These are phyloP conservation scores for Plasmodium gonderi DNA, from an alignment of 169 alveolate species.

Conservation along the genomic window DNA sequence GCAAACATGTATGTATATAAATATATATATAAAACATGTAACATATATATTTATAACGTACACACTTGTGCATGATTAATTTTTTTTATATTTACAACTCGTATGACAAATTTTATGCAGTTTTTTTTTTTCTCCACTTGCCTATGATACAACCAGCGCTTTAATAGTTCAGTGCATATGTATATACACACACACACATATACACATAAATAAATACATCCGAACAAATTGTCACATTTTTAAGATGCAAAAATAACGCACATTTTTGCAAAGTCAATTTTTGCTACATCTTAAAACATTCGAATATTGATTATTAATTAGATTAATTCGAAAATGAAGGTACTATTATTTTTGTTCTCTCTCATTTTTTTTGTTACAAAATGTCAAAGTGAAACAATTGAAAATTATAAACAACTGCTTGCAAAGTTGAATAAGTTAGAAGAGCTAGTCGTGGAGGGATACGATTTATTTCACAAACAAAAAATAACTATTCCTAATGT, in stretches of 20 bases:
- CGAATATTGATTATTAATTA: background rate
- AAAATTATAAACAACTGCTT: constrained; percentile 13
- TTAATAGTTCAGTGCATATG: background rate
- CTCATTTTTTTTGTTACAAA: constrained; percentile 33
- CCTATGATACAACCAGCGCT: background rate
- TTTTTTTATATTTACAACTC: background rate
- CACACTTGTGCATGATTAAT: background rate
- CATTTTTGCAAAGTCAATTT: background rate
- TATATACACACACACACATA: background rate
- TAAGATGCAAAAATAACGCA: constrained; percentile 49
- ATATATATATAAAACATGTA: background rate
- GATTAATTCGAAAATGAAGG: constrained; percentile 48
- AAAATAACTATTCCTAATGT: background rate
- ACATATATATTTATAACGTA: background rate
- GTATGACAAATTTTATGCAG: too few species aligned
- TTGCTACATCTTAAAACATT: background rate
- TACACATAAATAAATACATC: background rate
- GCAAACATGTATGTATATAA: background rate
- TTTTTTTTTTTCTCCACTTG: background rate
- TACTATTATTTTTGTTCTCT: constrained; percentile 14
- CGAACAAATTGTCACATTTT: background rate
- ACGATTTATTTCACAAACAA: constrained; percentile 28
- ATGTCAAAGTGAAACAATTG: constrained; percentile 5
- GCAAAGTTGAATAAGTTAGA: constrained; percentile 20
- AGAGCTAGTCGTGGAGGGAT: constrained; percentile 9